phyloP scores from a whole-genome alignment of 2,329 filamentous ascomycete genomes.

The Nakataea oryzae region DNA sequence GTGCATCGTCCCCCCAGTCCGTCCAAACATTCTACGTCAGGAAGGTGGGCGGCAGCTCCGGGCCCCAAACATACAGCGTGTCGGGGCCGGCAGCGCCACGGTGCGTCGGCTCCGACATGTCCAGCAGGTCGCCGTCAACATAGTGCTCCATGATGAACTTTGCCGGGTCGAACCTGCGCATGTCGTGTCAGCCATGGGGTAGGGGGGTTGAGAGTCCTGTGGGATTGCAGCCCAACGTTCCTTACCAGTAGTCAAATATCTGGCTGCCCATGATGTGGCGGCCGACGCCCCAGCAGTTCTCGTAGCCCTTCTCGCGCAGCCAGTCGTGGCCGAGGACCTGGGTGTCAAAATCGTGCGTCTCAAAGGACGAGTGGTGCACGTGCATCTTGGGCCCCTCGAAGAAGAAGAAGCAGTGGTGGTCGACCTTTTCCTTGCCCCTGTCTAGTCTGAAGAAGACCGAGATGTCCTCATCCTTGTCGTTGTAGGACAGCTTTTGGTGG shows the following conservation, averaged over 20 bases:
- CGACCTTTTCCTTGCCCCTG: conserved; percentile 31
- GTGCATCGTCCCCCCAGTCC: too few relatives aligned
- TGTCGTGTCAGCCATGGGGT: not conserved
- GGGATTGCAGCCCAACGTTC: conserved; percentile 14
- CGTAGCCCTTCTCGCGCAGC: conserved; percentile 51
- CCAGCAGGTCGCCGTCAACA: conserved; percentile 57
- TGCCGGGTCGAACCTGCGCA: conserved; percentile 45
- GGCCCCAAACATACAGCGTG: conserved; percentile 35
- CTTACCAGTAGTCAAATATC: conserved; percentile 64
- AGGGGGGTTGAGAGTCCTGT: not conserved
- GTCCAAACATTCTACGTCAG: conserved; percentile 5
- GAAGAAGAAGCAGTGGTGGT: conserved; percentile 42
- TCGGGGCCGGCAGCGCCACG: conserved; percentile 26
- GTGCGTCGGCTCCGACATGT: conserved; percentile 39
- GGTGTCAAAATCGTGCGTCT: conserved; percentile 62
- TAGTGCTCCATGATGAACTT: conserved; percentile 61
- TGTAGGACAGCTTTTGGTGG: conserved; percentile 21
- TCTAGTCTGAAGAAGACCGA: conserved; percentile 35
- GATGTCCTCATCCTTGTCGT: conserved; percentile 24
- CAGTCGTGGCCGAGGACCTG: conserved; percentile 62
- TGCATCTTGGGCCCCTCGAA: conserved; percentile 35
- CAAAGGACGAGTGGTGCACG: conserved; percentile 59
- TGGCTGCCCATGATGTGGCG: conserved; percentile 60
- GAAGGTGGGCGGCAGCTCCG: conserved; percentile 17
- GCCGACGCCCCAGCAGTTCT: conserved; percentile 60